Base-by-base conservation (phyloP, 106 monocot genomes). In the Allium fistulosum region DNA sequence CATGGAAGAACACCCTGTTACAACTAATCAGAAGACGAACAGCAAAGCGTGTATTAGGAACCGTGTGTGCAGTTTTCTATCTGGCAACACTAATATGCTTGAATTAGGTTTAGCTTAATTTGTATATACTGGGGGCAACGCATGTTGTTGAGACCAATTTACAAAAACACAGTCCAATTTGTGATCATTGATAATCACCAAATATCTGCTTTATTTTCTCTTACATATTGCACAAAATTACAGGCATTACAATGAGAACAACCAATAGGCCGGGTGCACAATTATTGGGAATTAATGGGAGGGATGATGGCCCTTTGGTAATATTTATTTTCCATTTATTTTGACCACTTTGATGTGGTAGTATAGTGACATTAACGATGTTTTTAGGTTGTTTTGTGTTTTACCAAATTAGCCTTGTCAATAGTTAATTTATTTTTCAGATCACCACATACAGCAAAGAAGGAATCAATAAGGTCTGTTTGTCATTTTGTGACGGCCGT, bases 261-360 rank as follows among this genome's bases (percentile, higher is more conserved):
- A 80, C 77, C 22, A 85, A 85, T 72, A 80, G 85, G 26, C 80
- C 80, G 22, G 80, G 75, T 22, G 13, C 67, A 14, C 85, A 80
- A 53, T 68, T 81, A 68, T 59, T 85, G 49, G 85, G 85, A 71
- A 78, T 72, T 67, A 81, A 81, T 75, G 80, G 85, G 8, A 70
- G 85, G 12, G 85, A 85, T 75, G 85, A 85, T 69, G 80, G 85
- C 63, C 75, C 74, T 75, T 15, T 78, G 63, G 85, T 85, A 65
- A 60, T 80, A 8, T 5, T 57, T 59, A 58, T 46, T 37, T 45
- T 37, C 51, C 15, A 9, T 37, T 47, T 47, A 11, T 4, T 61
- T 11, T 26, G 8, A 2, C 15, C 61, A 10, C 11, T 16, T 59
- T 59, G 17, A 26, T 17, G 16, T 7, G 26, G 59, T 2, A 59